A percentile compares a stretch with the other conserved stretches of the same genome.
phyloP scores from a whole-genome alignment of 1,284 basidiomycete species.

The Heterobasidion irregulare region DNA sequence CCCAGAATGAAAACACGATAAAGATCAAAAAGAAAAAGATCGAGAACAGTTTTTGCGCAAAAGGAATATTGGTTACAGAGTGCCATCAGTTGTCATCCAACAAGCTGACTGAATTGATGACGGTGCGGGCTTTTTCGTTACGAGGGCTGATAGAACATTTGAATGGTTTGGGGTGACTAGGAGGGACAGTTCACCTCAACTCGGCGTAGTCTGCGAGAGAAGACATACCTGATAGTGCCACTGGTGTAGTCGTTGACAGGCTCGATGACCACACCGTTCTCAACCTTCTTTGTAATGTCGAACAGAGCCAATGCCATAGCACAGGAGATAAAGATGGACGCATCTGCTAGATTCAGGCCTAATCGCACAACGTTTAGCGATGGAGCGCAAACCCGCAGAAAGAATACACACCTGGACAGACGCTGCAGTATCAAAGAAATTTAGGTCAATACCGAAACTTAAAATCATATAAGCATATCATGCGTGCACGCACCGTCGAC shows the following conservation, averaged over 20 bases:
- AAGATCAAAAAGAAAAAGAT: too few relatives aligned
- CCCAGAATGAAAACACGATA: too few relatives aligned
- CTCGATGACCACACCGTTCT: neutral
- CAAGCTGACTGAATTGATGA: neutral
- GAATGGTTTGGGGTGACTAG: slow-evolving; percentile 1
- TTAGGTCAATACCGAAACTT: neutral
- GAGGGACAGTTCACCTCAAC: neutral
- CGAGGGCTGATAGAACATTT: neutral
- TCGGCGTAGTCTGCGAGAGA: neutral
- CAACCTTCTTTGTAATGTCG: slow-evolving; percentile 8
- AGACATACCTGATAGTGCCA: neutral
- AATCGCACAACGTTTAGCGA: neutral
- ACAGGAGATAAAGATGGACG: slow-evolving; percentile 14
- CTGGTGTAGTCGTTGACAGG: neutral
- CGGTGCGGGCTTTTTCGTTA: neutral
- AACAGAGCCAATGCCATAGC: slow-evolving; percentile 14
- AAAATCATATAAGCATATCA: neutral
- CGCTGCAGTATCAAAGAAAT: neutral
- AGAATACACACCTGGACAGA: neutral
- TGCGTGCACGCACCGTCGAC: neutral
- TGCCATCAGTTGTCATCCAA: neutral
- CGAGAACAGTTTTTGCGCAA: too few relatives aligned
- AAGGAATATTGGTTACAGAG: too few relatives aligned
- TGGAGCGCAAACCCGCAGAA: neutral
- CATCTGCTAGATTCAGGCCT: slow-evolving; percentile 9